phyloP scores from a whole-genome alignment of 805 yeast genomes.

The Pichia nakasei region DNA sequence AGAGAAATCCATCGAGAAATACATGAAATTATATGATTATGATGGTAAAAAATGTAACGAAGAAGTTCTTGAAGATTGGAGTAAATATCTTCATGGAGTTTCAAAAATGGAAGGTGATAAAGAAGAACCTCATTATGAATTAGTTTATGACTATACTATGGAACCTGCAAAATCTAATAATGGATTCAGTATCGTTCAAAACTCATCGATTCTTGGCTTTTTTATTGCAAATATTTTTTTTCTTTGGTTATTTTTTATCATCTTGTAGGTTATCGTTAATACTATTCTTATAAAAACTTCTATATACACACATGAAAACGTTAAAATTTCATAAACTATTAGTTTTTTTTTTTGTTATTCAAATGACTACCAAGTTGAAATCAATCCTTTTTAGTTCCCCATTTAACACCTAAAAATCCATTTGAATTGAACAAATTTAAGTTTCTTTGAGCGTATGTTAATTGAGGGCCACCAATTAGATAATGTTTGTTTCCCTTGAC shows the following conservation, averaged over 20 bases:
- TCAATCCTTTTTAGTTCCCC: slow-evolving; percentile 60
- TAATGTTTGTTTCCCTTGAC: slow-evolving; percentile 66
- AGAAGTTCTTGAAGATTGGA: slow-evolving; percentile 21
- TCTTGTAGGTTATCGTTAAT: too few species aligned
- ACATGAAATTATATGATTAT: slow-evolving; percentile 14
- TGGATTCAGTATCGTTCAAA: neutral
- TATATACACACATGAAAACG: too few species aligned
- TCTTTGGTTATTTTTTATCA: too few species aligned
- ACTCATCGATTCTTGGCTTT: neutral
- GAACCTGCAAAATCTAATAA: neutral
- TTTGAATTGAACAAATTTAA: slow-evolving; percentile 20
- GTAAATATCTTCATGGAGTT: slow-evolving; percentile 16
- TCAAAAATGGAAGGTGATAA: slow-evolving; percentile 3
- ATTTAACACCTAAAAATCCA: slow-evolving; percentile 73
- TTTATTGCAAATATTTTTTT: too few species aligned
- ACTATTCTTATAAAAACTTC: too few species aligned
- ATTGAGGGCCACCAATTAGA: slow-evolving; percentile 52
- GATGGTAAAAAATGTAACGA: slow-evolving; percentile 19
- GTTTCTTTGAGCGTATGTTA: slow-evolving; percentile 18
- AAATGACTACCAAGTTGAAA: neutral
- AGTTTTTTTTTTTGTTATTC: too few species aligned
- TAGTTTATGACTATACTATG: slow-evolving; percentile 12
- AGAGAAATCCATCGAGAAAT: slow-evolving; percentile 11
- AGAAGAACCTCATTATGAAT: slow-evolving; percentile 3
- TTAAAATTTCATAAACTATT: too few species aligned